These are phyloP conservation scores for Grosmannia huntii DNA, from an alignment of 2,329 filamentous ascomycete species.

Conservation along the genomic window DNA sequence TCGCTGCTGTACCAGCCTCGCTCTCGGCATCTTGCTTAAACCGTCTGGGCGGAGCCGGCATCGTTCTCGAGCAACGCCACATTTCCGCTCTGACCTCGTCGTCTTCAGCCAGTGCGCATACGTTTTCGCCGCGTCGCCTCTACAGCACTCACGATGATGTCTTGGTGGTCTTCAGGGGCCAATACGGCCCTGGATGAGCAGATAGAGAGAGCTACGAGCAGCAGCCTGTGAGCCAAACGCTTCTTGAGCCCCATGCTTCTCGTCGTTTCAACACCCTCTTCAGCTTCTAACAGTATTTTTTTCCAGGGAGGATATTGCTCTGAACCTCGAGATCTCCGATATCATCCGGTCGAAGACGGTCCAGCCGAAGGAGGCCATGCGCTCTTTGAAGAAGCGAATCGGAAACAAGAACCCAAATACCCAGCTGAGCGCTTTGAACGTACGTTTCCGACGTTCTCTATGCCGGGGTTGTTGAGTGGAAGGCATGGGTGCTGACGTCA, in stretches of 20 bases:
- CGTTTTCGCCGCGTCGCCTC: background rate
- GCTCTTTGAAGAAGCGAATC: conserved; percentile 83
- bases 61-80: background rate
- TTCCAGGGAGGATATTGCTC: conserved; percentile 78
- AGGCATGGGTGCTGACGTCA: background rate
- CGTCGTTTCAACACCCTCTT: background rate
- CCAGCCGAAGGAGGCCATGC: conserved; percentile 95
- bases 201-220: conserved; percentile 87
- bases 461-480: background rate
- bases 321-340: conserved; percentile 97
- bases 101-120: background rate
- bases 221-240: conserved; percentile 59
- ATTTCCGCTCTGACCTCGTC: background rate
- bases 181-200: conserved; percentile 92
- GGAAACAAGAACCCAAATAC: conserved; percentile 97
- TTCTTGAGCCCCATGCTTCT: background rate
- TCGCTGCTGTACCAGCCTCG: background rate
- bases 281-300: background rate
- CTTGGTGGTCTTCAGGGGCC: conserved; percentile 89
- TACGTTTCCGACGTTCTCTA: conserved; percentile 24
- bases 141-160: conserved; percentile 47
- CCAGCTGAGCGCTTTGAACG: conserved; percentile 87
- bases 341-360: conserved; percentile 95
- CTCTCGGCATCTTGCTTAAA: background rate
- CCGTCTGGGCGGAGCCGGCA: background rate